These are phyloP conservation scores for Spathaspora girioi DNA, from an alignment of 805 yeast species.

Conservation along the genomic window DNA sequence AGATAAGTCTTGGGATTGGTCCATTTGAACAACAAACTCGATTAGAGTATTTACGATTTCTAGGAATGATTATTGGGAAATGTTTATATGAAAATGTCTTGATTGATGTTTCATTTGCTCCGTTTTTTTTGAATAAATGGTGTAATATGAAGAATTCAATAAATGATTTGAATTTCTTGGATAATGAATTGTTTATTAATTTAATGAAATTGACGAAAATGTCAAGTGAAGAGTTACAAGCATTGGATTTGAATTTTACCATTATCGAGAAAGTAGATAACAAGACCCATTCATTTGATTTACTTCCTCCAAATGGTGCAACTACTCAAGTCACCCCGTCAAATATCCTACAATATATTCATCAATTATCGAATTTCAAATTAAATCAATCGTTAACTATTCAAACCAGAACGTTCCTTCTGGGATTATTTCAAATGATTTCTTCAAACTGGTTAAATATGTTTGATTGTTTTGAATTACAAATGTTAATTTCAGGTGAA, in stretches of 20 bases:
- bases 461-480: slow-evolving; percentile 83
- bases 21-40: slow-evolving; percentile 21
- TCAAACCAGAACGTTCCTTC: slow-evolving; percentile 60
- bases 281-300: slow-evolving; percentile 44
- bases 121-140: slow-evolving; percentile 76
- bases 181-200: slow-evolving; percentile 60
- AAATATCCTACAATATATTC: slow-evolving; percentile 71
- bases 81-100: slow-evolving; percentile 81
- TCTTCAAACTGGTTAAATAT: slow-evolving; percentile 73
- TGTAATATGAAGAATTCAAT: slow-evolving; percentile 56
- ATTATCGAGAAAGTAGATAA: slow-evolving; percentile 46
- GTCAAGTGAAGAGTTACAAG: slow-evolving; percentile 51
- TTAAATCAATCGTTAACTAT: slow-evolving; percentile 58
- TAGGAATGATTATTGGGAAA: slow-evolving; percentile 85
- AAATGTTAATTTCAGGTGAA: slow-evolving; percentile 76
- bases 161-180: slow-evolving; percentile 75
- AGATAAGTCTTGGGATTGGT: slow-evolving; percentile 27
- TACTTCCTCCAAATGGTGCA: slow-evolving; percentile 57
- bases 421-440: slow-evolving; percentile 69
- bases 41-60: slow-evolving; percentile 46
- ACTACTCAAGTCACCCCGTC: slow-evolving; percentile 49
- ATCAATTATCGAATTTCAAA: slow-evolving; percentile 74
- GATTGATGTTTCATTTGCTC: slow-evolving; percentile 80
- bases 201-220: slow-evolving; percentile 59
- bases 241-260: slow-evolving; percentile 65